Evolutionary conservation across 345 rosid genomes (phyloP).

Genomic region (Toxicodendron radicans): DNA sequence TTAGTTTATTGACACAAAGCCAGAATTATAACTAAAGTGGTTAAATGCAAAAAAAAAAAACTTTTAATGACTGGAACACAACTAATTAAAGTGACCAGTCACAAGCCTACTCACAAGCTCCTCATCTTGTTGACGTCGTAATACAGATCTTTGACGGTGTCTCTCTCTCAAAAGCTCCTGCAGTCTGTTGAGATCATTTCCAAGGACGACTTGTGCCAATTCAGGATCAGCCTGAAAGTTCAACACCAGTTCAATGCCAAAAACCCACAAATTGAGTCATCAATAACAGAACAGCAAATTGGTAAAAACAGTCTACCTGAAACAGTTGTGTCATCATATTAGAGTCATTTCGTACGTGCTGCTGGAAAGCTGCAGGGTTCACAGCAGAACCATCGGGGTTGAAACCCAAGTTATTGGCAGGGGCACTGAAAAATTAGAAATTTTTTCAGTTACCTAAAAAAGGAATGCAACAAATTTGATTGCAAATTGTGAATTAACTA

Average conservation of each 20-base stretch:
- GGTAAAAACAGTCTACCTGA: constrained; percentile 50
- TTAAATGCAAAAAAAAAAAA: neutral
- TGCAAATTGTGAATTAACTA: neutral
- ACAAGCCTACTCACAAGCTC: constrained; percentile 63
- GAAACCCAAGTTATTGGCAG: constrained; percentile 49
- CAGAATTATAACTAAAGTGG: constrained; percentile 6
- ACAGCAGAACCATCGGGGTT: constrained; percentile 94
- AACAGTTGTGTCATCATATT: constrained; percentile 77
- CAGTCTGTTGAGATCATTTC: constrained; percentile 79
- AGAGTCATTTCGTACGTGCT: constrained; percentile 67
- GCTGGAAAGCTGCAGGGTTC: constrained; percentile 89
- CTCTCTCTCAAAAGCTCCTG: constrained; percentile 73
- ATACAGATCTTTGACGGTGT: constrained; percentile 64
- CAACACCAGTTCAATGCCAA: constrained; percentile 5
- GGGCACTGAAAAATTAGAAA: constrained; percentile 43
- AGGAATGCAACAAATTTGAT: neutral
- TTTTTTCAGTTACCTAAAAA: constrained; percentile 1
- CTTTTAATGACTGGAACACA: neutral
- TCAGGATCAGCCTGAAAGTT: constrained; percentile 74
- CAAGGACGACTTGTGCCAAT: constrained; percentile 80
- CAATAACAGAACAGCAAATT: neutral
- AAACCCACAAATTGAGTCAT: neutral
- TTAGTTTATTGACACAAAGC: neutral
- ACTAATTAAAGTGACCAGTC: constrained; percentile 2
- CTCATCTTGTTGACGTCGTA: constrained; percentile 71